These are phyloP conservation scores for Nepenthes gracilis DNA, from an alignment of 148 eudicot species.

Conservation along the genomic window DNA sequence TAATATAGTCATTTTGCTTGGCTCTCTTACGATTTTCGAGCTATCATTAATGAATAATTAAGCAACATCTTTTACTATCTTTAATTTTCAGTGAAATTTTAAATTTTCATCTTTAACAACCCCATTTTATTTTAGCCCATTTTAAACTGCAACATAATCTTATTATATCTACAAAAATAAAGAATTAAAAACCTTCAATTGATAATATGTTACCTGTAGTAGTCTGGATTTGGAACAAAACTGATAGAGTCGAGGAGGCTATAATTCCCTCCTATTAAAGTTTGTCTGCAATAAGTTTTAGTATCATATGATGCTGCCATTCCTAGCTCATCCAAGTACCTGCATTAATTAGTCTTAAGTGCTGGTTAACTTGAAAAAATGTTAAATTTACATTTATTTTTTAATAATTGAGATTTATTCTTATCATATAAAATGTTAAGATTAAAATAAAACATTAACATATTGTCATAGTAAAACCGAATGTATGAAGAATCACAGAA, in stretches of 20 bases:
- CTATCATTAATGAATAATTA: background rate
- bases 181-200: too few relatives aligned
- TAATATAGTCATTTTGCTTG: too few relatives aligned
- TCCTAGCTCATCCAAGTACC: conserved; percentile 18
- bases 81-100: too few relatives aligned
- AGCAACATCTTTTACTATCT: too few relatives aligned
- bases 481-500: background rate
- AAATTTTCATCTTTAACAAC: too few relatives aligned
- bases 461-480: background rate
- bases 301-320: conserved; percentile 50
- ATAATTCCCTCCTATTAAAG: conserved; percentile 52
- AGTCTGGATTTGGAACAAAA: conserved; percentile 60
- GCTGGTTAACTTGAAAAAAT: background rate
- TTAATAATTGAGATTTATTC: too few relatives aligned
- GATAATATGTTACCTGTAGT: conserved; percentile 28
- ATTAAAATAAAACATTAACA: too few relatives aligned
- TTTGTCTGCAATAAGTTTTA: conserved; percentile 58
- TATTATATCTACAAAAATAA: too few relatives aligned
- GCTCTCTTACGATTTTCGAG: background rate
- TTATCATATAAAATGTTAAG: too few relatives aligned
- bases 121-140: background rate
- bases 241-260: conserved; percentile 41
- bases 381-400: background rate
- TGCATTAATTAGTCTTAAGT: background rate
- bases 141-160: background rate